Base-by-base conservation (phyloP, 768 basidiomycete genomes). In the Dioszegia aurantiaca region DNA sequence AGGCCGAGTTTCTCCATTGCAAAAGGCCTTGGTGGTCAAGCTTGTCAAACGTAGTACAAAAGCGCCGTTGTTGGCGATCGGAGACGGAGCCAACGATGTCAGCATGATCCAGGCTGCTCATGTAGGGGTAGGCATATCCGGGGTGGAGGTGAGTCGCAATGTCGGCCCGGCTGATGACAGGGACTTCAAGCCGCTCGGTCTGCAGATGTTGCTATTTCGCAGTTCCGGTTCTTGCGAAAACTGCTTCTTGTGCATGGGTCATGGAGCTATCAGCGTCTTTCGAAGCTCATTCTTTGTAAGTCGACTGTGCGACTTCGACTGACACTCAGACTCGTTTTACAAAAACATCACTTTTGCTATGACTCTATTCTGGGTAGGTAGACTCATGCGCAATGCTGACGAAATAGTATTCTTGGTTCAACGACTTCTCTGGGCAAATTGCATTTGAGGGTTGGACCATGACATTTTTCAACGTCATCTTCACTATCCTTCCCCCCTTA, bases 21-120 rank as follows among this genome's bases (percentile, higher is more conserved):
- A 99, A 76, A 99, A 98, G 76, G 94, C 94, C 0, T 82, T 95
- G 37, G 93, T 98, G 3, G 94, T 98, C 63, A 97, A 97, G 77
- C 84, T 98, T n/a, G 94, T 98, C 55, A 97, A 97, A 82, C 93
- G 93, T 77, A 93, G 94, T 75, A 85, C 87, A 67, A 90, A 90
- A 57, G 83, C 91, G 6, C 90, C 95, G 54, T 80, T 95, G n/a
- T 83, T 98, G 9, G 94, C 94, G 2, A 97, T 98, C 49, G 94
- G 94, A 21, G 94, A 98, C 64, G 94, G 94, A 48, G 94, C 94
- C 1, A 98, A 97, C 75, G 94, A 98, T 76, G 94, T 98, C 66
- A 90, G 90, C 73, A 98, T 98, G 94, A 98, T 98, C 59, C 94
- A 98, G 74, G 94, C 94, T 33, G 94, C 94, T 0, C 94, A 98